Conservation (phyloP, 2,329 filamentous ascomycete species). For the Paecilomyces niveus region DNA sequence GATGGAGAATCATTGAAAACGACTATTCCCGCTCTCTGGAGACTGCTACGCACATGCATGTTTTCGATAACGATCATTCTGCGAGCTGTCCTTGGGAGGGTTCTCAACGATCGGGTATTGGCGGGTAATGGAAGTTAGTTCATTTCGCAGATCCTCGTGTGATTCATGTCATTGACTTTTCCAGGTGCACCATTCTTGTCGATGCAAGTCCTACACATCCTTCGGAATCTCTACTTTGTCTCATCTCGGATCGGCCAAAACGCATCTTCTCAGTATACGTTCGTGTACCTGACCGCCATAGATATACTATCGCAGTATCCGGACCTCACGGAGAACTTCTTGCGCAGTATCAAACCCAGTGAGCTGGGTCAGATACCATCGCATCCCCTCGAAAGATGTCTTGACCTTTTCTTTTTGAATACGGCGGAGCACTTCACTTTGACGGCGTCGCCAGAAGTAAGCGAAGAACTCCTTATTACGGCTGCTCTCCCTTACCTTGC, state of each 20-base stretch:
- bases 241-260: conserved; percentile 65
- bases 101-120: conserved; percentile 50
- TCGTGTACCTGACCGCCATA: conserved; percentile 73
- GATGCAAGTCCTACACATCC: conserved; percentile 61
- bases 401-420: conserved; percentile 87
- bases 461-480: conserved; percentile 65
- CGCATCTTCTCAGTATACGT: conserved; percentile 75
- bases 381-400: conserved; percentile 60
- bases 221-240: conserved; percentile 76
- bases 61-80: conserved; percentile 69
- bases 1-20: conserved; percentile 57
- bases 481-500: conserved; percentile 69
- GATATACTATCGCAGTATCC: conserved; percentile 73
- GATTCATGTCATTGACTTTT: neutral
- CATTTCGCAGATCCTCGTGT: neutral
- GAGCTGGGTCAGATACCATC: conserved; percentile 51
- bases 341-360: conserved; percentile 55
- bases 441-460: conserved; percentile 57
- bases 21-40: conserved; percentile 68
- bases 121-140: conserved; percentile 46
- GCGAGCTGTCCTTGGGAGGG: conserved; percentile 64
- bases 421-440: conserved; percentile 76
- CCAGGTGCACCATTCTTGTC: conserved; percentile 59
- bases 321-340: conserved; percentile 57
- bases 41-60: conserved; percentile 64